A percentile compares a stretch with the other conserved stretches of the same genome.
These are phyloP conservation scores for Tylopilus subfusipes DNA, from an alignment of 768 basidiomycete species.

Conservation along the genomic window DNA sequence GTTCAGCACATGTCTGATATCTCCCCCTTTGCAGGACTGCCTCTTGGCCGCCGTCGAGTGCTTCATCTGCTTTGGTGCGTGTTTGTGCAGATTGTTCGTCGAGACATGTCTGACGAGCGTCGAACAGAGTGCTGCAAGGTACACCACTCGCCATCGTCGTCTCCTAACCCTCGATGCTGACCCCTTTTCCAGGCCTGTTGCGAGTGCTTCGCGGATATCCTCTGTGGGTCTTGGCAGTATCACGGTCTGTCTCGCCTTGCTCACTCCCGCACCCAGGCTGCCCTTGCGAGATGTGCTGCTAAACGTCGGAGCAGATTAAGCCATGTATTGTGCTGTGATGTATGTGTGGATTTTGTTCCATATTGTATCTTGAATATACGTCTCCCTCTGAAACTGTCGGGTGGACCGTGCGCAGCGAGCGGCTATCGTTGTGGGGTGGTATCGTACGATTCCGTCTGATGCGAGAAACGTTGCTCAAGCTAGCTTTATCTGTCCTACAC, in stretches of 20 bases:
- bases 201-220: conserved; percentile 65
- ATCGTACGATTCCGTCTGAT: too few relatives aligned
- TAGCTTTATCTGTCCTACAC: background rate
- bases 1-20: background rate
- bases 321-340: conserved; percentile 8
- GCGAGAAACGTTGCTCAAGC: too few relatives aligned
- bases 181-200: conserved; percentile 51
- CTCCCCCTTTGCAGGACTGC: conserved; percentile 50
- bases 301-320: conserved; percentile 13
- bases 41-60: conserved; percentile 58
- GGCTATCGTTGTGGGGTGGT: background rate
- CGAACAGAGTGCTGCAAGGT: conserved; percentile 68
- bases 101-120: background rate
- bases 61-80: conserved; percentile 72
- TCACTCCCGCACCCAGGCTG: conserved; percentile 46
- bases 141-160: background rate
- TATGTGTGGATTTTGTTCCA: background rate
- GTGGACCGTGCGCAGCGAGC: background rate
- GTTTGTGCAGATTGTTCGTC: background rate
- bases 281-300: conserved; percentile 79
- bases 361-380: conserved; percentile 14
- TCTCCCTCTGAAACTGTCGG: background rate
- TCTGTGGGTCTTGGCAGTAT: conserved; percentile 48
- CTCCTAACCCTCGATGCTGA: background rate
- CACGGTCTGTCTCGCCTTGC: background rate